Conservation (phyloP, 2,329 filamentous ascomycete species). For the Simplicillium aogashimaense region DNA sequence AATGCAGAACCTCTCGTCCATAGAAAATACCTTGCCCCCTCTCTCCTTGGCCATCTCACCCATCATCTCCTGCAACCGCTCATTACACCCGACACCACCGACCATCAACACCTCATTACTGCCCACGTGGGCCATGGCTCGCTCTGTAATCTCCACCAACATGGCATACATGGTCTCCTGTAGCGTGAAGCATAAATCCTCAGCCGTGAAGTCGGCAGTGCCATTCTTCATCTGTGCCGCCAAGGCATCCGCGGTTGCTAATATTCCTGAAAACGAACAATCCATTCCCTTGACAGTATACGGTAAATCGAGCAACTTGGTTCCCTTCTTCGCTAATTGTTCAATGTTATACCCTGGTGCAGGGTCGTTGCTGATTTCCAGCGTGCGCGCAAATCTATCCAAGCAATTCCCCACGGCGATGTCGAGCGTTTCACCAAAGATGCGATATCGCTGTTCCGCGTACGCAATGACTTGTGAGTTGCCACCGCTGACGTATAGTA, state of each 20-base stretch:
- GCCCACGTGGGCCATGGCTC: conserved; percentile 96
- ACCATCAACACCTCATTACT: conserved; percentile 87
- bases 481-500: conserved; percentile 89
- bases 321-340: conserved; percentile 70
- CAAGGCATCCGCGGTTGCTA: conserved; percentile 72
- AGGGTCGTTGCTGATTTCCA: conserved; percentile 89
- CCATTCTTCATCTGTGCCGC: conserved; percentile 53
- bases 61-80: conserved; percentile 97
- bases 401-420: conserved; percentile 97
- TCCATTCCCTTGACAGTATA: conserved; percentile 99
- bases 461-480: conserved; percentile 99
- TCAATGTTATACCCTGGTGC: conserved; percentile 98
- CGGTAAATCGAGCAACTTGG: conserved; percentile 72
- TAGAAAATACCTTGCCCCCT: conserved; percentile 85
- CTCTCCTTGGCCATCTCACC: conserved; percentile 83
- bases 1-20: conserved; percentile 95
- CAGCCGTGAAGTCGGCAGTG: conserved; percentile 58
- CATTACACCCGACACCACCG: conserved; percentile 91
- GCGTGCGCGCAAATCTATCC: conserved; percentile 85
- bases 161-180: conserved; percentile 96
- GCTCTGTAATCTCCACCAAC: conserved; percentile 96
- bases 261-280: conserved; percentile 87
- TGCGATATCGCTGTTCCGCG: conserved; percentile 86
- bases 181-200: conserved; percentile 84
- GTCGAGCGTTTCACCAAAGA: conserved; percentile 95